Conservation (phyloP, 108 stramenopile species). For the Cyclostephanos tholiformis region DNA sequence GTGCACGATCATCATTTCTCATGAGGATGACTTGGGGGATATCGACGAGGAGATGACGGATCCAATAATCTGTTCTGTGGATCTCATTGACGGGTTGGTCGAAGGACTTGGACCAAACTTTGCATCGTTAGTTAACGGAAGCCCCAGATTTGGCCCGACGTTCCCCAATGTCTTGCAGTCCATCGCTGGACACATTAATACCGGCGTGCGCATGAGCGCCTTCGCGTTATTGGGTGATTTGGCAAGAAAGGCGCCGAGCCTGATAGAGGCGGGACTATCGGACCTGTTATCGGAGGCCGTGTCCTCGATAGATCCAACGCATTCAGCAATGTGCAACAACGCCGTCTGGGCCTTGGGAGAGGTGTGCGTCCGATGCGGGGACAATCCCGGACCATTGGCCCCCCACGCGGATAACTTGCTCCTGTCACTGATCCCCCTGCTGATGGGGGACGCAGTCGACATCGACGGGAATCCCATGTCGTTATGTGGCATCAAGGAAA, state of each 20-base stretch:
- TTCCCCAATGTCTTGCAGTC: constrained; percentile 68
- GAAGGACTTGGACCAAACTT: constrained; percentile 89
- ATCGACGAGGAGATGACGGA: constrained; percentile 80
- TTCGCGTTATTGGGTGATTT: constrained; percentile 91
- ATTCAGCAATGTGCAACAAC: constrained; percentile 84
- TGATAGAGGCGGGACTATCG: constrained; percentile 75
- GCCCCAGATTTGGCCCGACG: constrained; percentile 61
- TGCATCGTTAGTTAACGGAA: constrained; percentile 69
- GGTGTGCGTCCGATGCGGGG: constrained; percentile 79
- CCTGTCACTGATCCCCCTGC: constrained; percentile 68
- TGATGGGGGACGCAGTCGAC: constrained; percentile 71
- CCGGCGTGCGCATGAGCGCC: constrained; percentile 88
- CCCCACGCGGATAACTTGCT: constrained; percentile 68
- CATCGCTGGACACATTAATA: constrained; percentile 58
- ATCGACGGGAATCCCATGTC: constrained; percentile 35
- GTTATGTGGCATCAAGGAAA: constrained; percentile 82
- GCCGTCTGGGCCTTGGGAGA: constrained; percentile 94
- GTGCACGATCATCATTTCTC: constrained; percentile 62
- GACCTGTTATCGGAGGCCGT: constrained; percentile 66
- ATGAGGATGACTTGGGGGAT: constrained; percentile 53
- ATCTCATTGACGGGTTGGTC: constrained; percentile 87
- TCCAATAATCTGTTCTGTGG: constrained; percentile 89
- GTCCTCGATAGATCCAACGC: constrained; percentile 59
- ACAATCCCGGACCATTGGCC: constrained; percentile 61
- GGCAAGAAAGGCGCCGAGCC: constrained; percentile 75